Evolutionary conservation across 169 alveolate species (phyloP), one percentile per base, ranked within the genome.

Genomic region (Neospora caninum): DNA sequence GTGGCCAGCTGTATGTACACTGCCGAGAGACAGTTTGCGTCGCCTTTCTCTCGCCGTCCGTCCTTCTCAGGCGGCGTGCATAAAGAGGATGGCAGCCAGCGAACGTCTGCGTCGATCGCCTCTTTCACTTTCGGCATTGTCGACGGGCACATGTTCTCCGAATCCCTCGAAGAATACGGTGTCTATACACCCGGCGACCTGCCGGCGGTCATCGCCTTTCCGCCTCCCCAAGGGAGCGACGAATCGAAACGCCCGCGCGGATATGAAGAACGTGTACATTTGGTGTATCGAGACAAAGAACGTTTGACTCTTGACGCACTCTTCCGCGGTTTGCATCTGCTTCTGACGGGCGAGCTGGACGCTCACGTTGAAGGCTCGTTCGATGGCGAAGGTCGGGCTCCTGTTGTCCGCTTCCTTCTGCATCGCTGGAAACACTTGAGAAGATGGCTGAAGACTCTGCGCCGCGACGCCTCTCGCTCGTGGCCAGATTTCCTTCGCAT

Each of bases 151-250:
- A 7, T 42, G 67, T 82, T 41, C 38, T 82, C 89, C 1, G 67
- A 82, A 1, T 38, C 89, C 7, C 89, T 82, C 53, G 89, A 82
- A 31, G n/a, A 39, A 9, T 38, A 82, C 89, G 89, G 64, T 38
- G 89, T 82, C 25, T 41, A 82, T 42, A 27, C 54, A 82, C 69
- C 54, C 10, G 89, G 67, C 20, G 89, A 82, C 41, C 67, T 82
- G 34, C 89, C 89, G n/a, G 89, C 89, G 13, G 89, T 82, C 64
- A 18, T 82, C 38, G 43, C 89, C 38, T 38, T 82, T 18, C 89
- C 67, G 53, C 89, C 89, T 0, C 64, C 67, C 20, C 13, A 4
- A 13, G 67, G 38, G 43, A 31, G 36, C 53, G 36, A 41, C 9
- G 39, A 67, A 13, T 39, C 4, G 54, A 0, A 18, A 9, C 2